phyloP scores from a whole-genome alignment of 2,329 filamentous ascomycete species.

The Uncinocarpus reesii region DNA sequence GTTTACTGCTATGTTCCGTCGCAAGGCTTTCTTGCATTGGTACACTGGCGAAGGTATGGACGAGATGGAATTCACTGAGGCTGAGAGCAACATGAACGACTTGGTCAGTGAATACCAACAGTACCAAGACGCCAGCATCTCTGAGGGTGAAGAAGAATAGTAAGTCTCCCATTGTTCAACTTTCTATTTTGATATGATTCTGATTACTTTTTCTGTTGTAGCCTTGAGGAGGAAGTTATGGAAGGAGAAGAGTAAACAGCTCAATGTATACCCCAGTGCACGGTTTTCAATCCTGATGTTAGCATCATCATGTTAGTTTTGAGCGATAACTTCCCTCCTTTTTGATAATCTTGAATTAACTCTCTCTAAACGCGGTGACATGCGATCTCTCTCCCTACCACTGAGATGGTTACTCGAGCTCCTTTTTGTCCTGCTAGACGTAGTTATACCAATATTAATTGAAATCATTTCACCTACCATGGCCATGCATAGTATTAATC shows the following conservation, averaged over 20 bases:
- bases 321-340: slow-evolving; percentile 7
- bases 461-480: too few species aligned
- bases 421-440: background rate
- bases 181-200: background rate
- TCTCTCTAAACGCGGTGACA: background rate
- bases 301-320: slow-evolving; percentile 6
- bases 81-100: slow-evolving; percentile 99
- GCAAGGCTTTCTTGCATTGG: slow-evolving; percentile 99
- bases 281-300: slow-evolving; percentile 2
- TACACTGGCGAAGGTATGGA: slow-evolving; percentile 99
- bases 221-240: slow-evolving; percentile 65
- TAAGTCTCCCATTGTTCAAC: slow-evolving; percentile 1
- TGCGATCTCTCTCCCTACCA: too few species aligned
- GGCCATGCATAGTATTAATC: too few species aligned
- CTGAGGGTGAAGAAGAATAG: slow-evolving; percentile 73
- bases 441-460: background rate
- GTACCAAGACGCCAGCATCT: slow-evolving; percentile 97
- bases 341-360: background rate
- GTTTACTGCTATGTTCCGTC: slow-evolving; percentile 99
- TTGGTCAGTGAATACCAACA: slow-evolving; percentile 99
- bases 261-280: slow-evolving; percentile 1
- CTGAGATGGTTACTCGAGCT: too few species aligned
- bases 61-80: slow-evolving; percentile 99
- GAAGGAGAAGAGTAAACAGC: slow-evolving; percentile 59
- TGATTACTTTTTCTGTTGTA: slow-evolving; percentile 13